Evolutionary conservation across 2,329 filamentous ascomycete species (phyloP), one percentile per base, ranked within the genome.

Genomic region (Celoporthe dispersa): DNA sequence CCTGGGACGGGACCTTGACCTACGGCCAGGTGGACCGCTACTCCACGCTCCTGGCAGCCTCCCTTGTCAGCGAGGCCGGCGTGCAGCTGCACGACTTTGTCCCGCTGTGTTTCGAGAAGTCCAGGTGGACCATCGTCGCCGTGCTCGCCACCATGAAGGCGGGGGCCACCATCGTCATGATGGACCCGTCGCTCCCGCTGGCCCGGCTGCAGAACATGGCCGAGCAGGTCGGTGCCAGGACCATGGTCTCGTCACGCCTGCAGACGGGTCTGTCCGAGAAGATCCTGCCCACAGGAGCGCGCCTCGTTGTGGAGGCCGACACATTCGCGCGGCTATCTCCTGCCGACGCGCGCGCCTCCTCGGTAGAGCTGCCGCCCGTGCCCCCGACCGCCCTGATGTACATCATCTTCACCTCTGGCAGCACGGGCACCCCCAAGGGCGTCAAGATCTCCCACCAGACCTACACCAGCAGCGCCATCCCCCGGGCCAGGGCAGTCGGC

Each of bases 361-460:
- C 53, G 8, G 2, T 31, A 2, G 16, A 25, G 7, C 73, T 80
- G 6, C 74, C 74, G 0, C 68, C 76, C 31, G 68, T 72, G 19
- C 72, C 72, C 5, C 48, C 72, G 3, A 67, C 68, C 4, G 66
- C 73, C 22, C 37, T 74, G n/a, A 74, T 77, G 67, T 79, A 77
- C 59, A 82, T 85, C 71, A 83, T 87, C 72, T 88, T 87, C 75
- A 88, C 86, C 5, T 87, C 85, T 2, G 86, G 86, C n/a, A 87
- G 82, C 35, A 88, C 86, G 0, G 86, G 86, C 5, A 79, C 78
- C 19, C 86, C 86, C 0, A 88, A 88, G 75, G 86, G 85, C n/a
- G 82, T 86, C 19, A 79, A 85, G 19, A 75, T 79, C 39, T 75
- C 76, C 3, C 78, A 80, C 69, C 64, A 60, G 6, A 75, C 76